Conservation (phyloP, 176 grass and related monocot species). For the Phoenix dactylifera region DNA sequence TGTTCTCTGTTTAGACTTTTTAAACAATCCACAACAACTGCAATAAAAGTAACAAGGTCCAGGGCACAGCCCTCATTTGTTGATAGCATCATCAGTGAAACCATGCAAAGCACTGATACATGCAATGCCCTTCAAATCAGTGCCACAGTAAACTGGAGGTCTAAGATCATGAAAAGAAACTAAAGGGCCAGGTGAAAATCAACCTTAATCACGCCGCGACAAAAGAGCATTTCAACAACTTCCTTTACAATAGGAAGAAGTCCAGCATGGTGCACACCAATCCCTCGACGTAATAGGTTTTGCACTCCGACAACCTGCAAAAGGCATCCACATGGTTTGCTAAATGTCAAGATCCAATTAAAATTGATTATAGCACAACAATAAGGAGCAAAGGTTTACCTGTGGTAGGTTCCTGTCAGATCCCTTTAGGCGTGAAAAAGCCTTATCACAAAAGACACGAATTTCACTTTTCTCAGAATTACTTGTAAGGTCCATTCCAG, state of each 20-base stretch:
- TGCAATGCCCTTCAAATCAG: not conserved
- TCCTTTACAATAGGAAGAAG: constrained; percentile 99
- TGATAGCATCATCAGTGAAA: too few species aligned
- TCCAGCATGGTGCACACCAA: constrained; percentile 91
- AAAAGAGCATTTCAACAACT: constrained; percentile 99
- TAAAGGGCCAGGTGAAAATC: constrained; percentile 21
- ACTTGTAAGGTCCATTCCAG: constrained; percentile 67
- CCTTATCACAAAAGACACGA: constrained; percentile 92
- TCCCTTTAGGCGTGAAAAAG: constrained; percentile 92
- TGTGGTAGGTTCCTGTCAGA: constrained; percentile 94
- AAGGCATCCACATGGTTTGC: constrained; percentile 10
- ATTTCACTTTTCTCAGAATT: constrained; percentile 95
- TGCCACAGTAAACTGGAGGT: not conserved
- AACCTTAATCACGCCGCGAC: constrained; percentile 95
- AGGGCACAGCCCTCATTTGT: too few species aligned
- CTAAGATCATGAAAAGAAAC: not conserved
- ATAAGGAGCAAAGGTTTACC: constrained; percentile 24
- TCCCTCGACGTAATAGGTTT: constrained; percentile 74
- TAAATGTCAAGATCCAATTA: constrained; percentile 5
- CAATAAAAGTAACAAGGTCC: too few species aligned
- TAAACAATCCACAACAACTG: too few species aligned
- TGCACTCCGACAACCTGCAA: constrained; percentile 74
- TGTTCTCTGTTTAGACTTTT: too few species aligned
- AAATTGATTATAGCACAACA: constrained; percentile 14
- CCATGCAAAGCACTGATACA: not conserved